phyloP scores from a whole-genome alignment of 345 rosid species.

The Camelina sativa region DNA sequence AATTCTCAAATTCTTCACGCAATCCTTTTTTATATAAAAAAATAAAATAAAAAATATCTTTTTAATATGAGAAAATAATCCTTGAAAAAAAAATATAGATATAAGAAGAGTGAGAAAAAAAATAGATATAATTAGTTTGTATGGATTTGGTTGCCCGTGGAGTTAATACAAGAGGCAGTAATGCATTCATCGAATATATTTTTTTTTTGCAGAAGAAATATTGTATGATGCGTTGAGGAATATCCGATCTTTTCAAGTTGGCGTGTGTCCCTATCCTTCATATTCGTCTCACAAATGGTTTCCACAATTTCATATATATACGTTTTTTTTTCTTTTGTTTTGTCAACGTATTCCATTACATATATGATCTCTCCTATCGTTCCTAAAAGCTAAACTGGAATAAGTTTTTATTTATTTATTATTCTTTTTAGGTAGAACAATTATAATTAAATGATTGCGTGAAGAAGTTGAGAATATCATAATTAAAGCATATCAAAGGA shows the following conservation, averaged over 20 bases:
- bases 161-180: constrained; percentile 32
- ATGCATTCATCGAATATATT: constrained; percentile 20
- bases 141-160: constrained; percentile 23
- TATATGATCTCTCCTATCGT: constrained; percentile 9
- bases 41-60: background rate
- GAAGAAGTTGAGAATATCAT: constrained; percentile 1
- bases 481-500: constrained; percentile 17
- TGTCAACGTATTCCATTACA: constrained; percentile 33
- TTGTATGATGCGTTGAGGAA: constrained; percentile 1
- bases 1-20: constrained; percentile 34
- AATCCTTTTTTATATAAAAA: background rate
- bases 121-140: background rate
- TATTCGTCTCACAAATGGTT: background rate
- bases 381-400: constrained; percentile 24
- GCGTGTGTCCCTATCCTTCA: constrained; percentile 19
- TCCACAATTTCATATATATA: background rate
- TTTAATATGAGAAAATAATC: constrained; percentile 4
- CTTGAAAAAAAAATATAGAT: background rate
- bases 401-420: background rate
- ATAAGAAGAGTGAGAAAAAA: background rate
- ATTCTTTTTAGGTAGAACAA: background rate
- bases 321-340: background rate
- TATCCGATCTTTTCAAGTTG: constrained; percentile 27
- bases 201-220: constrained; percentile 3
- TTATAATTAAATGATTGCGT: constrained; percentile 26